Conservation (phyloP, 148 eudicot species). For the Talinum fruticosum region DNA sequence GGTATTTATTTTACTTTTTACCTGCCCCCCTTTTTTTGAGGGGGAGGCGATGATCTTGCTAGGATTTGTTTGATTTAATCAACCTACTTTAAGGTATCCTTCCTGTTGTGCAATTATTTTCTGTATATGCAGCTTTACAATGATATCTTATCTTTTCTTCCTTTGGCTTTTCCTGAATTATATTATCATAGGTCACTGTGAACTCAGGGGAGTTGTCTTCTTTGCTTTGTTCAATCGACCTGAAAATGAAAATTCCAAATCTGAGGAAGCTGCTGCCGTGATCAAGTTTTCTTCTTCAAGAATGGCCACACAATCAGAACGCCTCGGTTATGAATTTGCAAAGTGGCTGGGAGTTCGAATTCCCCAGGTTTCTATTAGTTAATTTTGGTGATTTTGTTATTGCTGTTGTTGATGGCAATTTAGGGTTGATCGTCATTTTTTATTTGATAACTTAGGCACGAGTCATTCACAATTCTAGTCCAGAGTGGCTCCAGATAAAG, state of each 20-base stretch:
- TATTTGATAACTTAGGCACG: slow-evolving; percentile 54
- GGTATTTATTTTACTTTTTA: no score
- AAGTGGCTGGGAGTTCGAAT: slow-evolving; percentile 91
- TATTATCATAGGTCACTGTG: slow-evolving; percentile 71
- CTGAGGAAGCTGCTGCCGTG: slow-evolving; percentile 89
- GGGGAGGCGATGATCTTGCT: neutral
- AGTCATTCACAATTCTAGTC: slow-evolving; percentile 77
- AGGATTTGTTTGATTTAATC: neutral
- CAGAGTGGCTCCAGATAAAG: slow-evolving; percentile 89
- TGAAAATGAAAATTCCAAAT: slow-evolving; percentile 45
- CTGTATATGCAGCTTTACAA: neutral
- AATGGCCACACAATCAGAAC: slow-evolving; percentile 98
- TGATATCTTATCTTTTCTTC: slow-evolving; percentile 9
- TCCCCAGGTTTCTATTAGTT: slow-evolving; percentile 68
- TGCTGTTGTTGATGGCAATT: neutral
- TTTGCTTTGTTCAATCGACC: slow-evolving; percentile 78
- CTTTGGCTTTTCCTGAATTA: slow-evolving; percentile 9
- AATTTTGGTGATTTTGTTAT: slow-evolving; percentile 8
- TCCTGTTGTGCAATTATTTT: neutral
- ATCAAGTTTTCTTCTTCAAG: slow-evolving; percentile 95
- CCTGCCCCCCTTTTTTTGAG: neutral
- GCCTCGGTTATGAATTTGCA: slow-evolving; percentile 96
- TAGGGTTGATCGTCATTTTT: neutral
- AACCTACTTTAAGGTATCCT: neutral
- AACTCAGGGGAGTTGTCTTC: slow-evolving; percentile 99